Evolutionary conservation across 2,329 filamentous ascomycete species (phyloP).

Genomic region (Lachnellula arida): DNA sequence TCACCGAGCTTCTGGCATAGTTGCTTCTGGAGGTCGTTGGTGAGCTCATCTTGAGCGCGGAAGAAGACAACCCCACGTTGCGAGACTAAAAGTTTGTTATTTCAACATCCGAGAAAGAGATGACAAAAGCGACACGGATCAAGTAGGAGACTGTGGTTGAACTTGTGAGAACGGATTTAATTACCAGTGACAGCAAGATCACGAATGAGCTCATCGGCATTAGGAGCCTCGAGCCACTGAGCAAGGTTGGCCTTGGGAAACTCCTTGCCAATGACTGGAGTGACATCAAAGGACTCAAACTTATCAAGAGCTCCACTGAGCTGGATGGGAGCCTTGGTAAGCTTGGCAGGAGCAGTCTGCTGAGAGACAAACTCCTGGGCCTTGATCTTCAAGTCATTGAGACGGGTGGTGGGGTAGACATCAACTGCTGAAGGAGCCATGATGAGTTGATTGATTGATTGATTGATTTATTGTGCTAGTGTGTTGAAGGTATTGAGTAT

Average conservation of each 20-base stretch:
- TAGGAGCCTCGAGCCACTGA: slow-evolving; percentile 55
- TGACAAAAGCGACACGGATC: background rate
- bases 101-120: slow-evolving; percentile 29
- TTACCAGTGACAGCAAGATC: slow-evolving; percentile 50
- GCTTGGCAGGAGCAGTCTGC: slow-evolving; percentile 6
- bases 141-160: slow-evolving; percentile 36
- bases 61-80: slow-evolving; percentile 54
- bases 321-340: slow-evolving; percentile 9
- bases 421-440: slow-evolving; percentile 18
- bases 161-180: slow-evolving; percentile 44
- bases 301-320: slow-evolving; percentile 11
- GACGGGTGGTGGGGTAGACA: slow-evolving; percentile 10
- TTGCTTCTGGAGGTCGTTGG: slow-evolving; percentile 42
- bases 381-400: slow-evolving; percentile 15
- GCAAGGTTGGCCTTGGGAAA: slow-evolving; percentile 54
- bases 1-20: slow-evolving; percentile 48
- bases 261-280: slow-evolving; percentile 58
- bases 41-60: slow-evolving; percentile 42
- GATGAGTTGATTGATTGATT: background rate
- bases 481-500: background rate
- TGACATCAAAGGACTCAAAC: slow-evolving; percentile 56
- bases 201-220: slow-evolving; percentile 58
- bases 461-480: background rate
- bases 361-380: slow-evolving; percentile 11
- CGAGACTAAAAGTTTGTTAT: slow-evolving; percentile 46